A percentile compares a stretch with the other conserved stretches of the same genome.
phyloP scores from a whole-genome alignment of 2,329 filamentous ascomycete genomes.

The Chrysoporthe cubensis region DNA sequence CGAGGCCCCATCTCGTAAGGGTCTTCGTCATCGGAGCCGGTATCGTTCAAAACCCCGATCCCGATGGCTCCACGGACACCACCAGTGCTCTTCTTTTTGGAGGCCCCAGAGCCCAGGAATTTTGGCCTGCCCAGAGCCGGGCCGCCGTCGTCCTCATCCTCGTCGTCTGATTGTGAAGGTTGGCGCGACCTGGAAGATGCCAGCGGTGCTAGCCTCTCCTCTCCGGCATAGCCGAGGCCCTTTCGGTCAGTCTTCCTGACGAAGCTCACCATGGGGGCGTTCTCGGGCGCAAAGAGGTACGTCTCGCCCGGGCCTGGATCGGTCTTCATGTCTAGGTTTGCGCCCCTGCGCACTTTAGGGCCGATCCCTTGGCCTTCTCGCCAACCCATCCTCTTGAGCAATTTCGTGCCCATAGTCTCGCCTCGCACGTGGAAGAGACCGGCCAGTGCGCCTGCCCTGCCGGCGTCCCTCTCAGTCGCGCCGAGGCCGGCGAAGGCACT shows the following conservation, averaged over 20 bases:
- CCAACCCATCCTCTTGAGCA: slow-evolving; percentile 95
- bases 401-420: slow-evolving; percentile 83
- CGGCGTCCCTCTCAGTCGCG: slow-evolving; percentile 60
- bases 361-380: slow-evolving; percentile 91
- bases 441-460: slow-evolving; percentile 59
- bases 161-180: slow-evolving; percentile 47
- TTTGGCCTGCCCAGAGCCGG: slow-evolving; percentile 34
- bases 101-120: slow-evolving; percentile 25
- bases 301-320: slow-evolving; percentile 47
- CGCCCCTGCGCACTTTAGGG: slow-evolving; percentile 77
- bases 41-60: slow-evolving; percentile 88
- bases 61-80: slow-evolving; percentile 72
- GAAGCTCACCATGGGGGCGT: slow-evolving; percentile 71
- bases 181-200: slow-evolving; percentile 34
- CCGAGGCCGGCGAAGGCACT: slow-evolving; percentile 78
- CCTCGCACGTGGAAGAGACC: slow-evolving; percentile 74
- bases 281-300: slow-evolving; percentile 85
- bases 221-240: slow-evolving; percentile 70
- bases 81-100: slow-evolving; percentile 53
- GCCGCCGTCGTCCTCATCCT: slow-evolving; percentile 43
- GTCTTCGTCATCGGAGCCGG: slow-evolving; percentile 92
- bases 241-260: slow-evolving; percentile 68
- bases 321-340: slow-evolving; percentile 64
- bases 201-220: slow-evolving; percentile 53
- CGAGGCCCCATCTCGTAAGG: slow-evolving; percentile 89